A percentile compares a stretch with the other conserved stretches of the same genome.
Conservation (phyloP, 2,329 filamentous ascomycete species). For the Ophiostoma ulmi region DNA sequence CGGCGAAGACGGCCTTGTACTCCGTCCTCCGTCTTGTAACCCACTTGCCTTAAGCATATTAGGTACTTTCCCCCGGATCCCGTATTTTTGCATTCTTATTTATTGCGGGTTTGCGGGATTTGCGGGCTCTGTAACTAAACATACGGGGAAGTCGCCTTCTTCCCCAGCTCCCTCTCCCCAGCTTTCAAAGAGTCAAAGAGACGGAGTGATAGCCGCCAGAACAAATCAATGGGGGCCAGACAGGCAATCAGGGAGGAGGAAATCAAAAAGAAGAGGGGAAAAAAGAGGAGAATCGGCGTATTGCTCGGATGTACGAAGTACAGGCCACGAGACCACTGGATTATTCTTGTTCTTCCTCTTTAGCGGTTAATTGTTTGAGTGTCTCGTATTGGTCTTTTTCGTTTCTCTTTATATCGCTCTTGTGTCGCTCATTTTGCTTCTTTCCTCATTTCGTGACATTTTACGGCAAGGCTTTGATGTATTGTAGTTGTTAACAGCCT, state of each 20-base stretch:
- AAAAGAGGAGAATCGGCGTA: conserved; percentile 8
- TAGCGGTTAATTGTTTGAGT: neutral
- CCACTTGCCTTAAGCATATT: neutral
- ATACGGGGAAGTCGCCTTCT: conserved; percentile 3
- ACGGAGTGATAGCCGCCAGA: neutral
- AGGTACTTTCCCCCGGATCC: neutral
- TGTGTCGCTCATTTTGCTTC: neutral
- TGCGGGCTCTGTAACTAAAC: neutral
- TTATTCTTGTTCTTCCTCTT: neutral
- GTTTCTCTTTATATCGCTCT: neutral
- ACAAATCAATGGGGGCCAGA: neutral
- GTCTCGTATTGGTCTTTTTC: neutral
- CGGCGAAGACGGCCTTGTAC: neutral
- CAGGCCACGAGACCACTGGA: neutral
- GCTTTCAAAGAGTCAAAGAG: neutral
- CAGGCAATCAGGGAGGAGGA: neutral
- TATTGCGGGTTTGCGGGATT: neutral
- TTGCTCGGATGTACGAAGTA: neutral
- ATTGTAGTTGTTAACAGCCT: neutral
- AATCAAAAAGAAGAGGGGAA: neutral
- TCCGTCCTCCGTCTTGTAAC: neutral
- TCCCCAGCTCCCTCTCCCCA: neutral
- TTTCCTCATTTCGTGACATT: neutral
- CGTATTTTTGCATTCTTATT: neutral
- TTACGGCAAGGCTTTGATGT: neutral